Base-by-base conservation (phyloP, 805 yeast species). In the Yamadazyma takamatsuzukensis region DNA sequence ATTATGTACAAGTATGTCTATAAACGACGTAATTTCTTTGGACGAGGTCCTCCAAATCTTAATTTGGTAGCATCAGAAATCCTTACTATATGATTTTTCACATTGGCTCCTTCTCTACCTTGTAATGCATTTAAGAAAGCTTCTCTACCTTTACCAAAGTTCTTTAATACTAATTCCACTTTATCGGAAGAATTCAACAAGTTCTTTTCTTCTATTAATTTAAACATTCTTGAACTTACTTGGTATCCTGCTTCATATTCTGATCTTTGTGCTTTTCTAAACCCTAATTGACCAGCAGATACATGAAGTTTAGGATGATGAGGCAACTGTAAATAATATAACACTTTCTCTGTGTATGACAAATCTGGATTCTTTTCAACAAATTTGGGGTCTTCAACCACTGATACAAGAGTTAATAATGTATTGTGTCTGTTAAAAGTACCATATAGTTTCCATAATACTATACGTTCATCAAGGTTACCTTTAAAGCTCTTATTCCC, bases 161-260 rank as follows among this genome's bases (percentile, higher is more conserved):
- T 85, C 45, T 80, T 79, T 48, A 88, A 66, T 14, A 86, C 77
- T 27, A 90, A 57, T 57, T 90, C 97, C 17, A 90, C 65, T 42
- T 79, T 73, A 43, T 75, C 76, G 32, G 54, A 61, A 3, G 66
- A 60, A 25, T 72, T 73, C 29, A 79, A 54, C 36, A 71, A 64
- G 22, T 71, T 72, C 42, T 68, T 72, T 53, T 79, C 83, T 59
- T 76, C 78, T 53, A 90, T 83, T 43, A 70, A 56, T 41, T 78
- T 72, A 59, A 90, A 87, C 61, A 85, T 69, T 42, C 74, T 75
- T 4, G 88, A 67, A 11, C 88, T 67, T 7, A 90, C 81, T 56
- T 88, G 96, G 68, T 82, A 89, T 10, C 83, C 83, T 1, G 96
- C 96, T 61, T 90, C 98, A 51, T 85, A 86, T 57, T 87, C 95